These are phyloP conservation scores for Aspergillus felis DNA, from an alignment of 2,329 filamentous ascomycete species.

Conservation along the genomic window DNA sequence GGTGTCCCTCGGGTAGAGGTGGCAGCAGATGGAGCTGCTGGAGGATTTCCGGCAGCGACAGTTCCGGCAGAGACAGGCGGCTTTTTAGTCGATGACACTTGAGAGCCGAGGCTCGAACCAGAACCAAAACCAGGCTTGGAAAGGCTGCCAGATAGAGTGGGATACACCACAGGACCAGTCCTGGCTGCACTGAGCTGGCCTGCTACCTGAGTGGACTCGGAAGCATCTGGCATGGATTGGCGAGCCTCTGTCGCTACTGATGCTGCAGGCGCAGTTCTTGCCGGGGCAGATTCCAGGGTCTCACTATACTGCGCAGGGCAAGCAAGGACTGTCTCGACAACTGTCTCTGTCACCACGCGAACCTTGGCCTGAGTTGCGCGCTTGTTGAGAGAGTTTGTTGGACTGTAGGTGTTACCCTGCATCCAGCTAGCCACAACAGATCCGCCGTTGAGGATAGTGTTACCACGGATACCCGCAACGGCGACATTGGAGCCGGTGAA, in stretches of 20 bases:
- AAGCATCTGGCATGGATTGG: neutral
- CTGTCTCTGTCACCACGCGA: conserved; percentile 8
- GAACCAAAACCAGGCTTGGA: neutral
- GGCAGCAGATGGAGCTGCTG: neutral
- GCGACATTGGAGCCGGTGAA: conserved; percentile 67
- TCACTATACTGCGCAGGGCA: conserved; percentile 16
- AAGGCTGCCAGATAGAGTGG: neutral
- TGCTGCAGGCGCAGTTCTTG: neutral
- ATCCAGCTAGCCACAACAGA: conserved; percentile 67
- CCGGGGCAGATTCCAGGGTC: conserved; percentile 1
- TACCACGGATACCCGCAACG: conserved; percentile 56
- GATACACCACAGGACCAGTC: neutral
- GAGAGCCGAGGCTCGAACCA: neutral
- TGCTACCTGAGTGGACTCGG: neutral
- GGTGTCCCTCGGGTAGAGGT: neutral
- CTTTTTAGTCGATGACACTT: neutral
- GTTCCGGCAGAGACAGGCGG: neutral
- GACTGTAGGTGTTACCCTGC: conserved; percentile 71
- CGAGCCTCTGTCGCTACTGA: neutral
- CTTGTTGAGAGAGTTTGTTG: conserved; percentile 22
- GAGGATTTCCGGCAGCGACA: neutral
- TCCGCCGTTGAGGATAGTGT: conserved; percentile 65
- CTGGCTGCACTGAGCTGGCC: neutral
- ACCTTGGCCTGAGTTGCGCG: conserved; percentile 18
- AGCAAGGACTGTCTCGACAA: conserved; percentile 25